Evolutionary conservation across 1,139 yeast species (phyloP).

Genomic region (Kodamaea plutei): DNA sequence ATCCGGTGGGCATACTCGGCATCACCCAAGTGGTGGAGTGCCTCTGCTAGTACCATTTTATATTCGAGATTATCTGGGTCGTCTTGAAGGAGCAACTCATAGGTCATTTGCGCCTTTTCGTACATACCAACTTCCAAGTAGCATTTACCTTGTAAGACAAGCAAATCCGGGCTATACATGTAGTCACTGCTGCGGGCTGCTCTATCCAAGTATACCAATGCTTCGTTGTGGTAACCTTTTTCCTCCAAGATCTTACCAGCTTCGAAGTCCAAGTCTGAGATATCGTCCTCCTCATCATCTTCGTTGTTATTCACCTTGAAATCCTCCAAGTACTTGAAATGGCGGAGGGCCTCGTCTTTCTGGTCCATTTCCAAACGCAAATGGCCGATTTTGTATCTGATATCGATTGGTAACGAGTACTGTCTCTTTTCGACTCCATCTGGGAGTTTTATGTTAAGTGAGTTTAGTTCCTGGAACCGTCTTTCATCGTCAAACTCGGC

Average conservation of each 20-base stretch:
- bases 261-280: slow-evolving; percentile 69
- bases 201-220: slow-evolving; percentile 59
- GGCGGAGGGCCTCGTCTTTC: slow-evolving; percentile 66
- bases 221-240: slow-evolving; percentile 66
- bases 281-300: slow-evolving; percentile 50
- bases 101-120: slow-evolving; percentile 65
- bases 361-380: slow-evolving; percentile 65
- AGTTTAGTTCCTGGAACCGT: slow-evolving; percentile 37
- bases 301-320: slow-evolving; percentile 28
- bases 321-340: slow-evolving; percentile 54
- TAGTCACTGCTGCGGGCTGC: slow-evolving; percentile 48
- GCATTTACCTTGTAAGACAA: slow-evolving; percentile 71
- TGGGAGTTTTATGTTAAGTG: slow-evolving; percentile 9
- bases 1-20: slow-evolving; percentile 56
- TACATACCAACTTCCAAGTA: slow-evolving; percentile 68
- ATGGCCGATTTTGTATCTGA: slow-evolving; percentile 74
- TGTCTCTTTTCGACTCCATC: slow-evolving; percentile 33
- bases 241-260: slow-evolving; percentile 74
- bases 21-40: slow-evolving; percentile 69
- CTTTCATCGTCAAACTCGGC: slow-evolving; percentile 71
- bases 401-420: slow-evolving; percentile 70
- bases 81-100: slow-evolving; percentile 48
- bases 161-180: slow-evolving; percentile 46
- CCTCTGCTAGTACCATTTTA: slow-evolving; percentile 76
- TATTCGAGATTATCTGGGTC: slow-evolving; percentile 70